Conservation (phyloP, 2,329 filamentous ascomycete genomes). For the Fusarium caatingaense region DNA sequence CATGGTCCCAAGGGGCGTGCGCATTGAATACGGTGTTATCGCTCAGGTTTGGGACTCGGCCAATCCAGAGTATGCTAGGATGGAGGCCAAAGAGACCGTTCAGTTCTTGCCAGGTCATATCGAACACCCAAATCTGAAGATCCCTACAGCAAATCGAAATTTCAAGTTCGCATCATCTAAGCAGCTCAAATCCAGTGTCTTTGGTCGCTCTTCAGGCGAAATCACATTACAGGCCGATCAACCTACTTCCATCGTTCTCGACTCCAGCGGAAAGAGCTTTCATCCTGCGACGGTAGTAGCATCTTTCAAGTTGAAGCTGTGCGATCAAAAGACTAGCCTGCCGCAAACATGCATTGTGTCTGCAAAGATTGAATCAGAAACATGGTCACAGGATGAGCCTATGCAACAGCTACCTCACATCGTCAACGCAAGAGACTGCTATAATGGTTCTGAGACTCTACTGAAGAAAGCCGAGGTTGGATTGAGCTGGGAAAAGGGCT, state of each 20-base stretch:
- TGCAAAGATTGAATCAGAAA: conserved; percentile 15
- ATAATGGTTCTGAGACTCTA: background rate
- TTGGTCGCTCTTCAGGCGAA: conserved; percentile 4
- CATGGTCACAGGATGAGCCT: conserved; percentile 21
- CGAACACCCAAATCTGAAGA: background rate
- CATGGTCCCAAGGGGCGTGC: conserved; percentile 7
- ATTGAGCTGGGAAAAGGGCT: background rate
- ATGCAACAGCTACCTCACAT: conserved; percentile 21
- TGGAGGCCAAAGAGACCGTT: conserved; percentile 16
- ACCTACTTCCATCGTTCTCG: background rate
- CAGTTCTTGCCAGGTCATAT: conserved; percentile 13
- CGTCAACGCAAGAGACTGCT: background rate
- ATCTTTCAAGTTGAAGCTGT: background rate
- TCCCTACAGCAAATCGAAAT: background rate
- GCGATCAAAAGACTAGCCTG: background rate
- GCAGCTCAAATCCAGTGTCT: conserved; percentile 18
- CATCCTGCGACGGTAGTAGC: background rate
- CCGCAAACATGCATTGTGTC: conserved; percentile 8
- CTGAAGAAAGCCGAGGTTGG: background rate
- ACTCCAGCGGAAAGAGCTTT: background rate
- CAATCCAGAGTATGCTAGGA: conserved; percentile 7
- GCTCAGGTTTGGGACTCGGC: conserved; percentile 19
- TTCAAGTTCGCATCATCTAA: conserved; percentile 10
- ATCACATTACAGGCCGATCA: background rate
- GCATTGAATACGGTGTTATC: conserved; percentile 15